Evolutionary conservation across 768 basidiomycete species (phyloP).

Genomic region (Calocera viscosa): DNA sequence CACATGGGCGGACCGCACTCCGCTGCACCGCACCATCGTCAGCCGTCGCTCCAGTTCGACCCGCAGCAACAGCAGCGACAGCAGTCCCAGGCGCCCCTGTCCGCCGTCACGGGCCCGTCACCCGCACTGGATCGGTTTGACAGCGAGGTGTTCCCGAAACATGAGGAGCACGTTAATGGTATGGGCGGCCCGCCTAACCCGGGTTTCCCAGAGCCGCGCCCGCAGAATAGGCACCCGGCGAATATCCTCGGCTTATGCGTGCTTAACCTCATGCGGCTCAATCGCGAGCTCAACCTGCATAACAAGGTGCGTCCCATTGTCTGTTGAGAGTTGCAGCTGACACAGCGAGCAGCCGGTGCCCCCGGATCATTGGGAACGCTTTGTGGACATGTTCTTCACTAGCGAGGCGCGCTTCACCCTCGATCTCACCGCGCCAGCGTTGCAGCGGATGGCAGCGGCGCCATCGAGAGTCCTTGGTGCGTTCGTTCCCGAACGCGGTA

Average conservation of each 20-base stretch:
- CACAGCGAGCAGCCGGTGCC: slow-evolving; percentile 13
- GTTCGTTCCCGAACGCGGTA: slow-evolving; percentile 25
- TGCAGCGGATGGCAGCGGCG: slow-evolving; percentile 72
- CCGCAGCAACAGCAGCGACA: neutral
- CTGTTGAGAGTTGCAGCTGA: slow-evolving; percentile 43
- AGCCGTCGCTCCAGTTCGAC: slow-evolving; percentile 1
- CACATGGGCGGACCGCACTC: neutral
- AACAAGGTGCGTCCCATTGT: slow-evolving; percentile 54
- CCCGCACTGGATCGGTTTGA: neutral
- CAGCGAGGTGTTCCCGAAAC: neutral
- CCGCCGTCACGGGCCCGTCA: neutral
- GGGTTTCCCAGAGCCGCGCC: neutral
- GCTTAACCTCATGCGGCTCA: slow-evolving; percentile 4
- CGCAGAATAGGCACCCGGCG: neutral
- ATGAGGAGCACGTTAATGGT: neutral
- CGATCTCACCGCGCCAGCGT: slow-evolving; percentile 22
- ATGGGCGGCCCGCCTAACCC: neutral
- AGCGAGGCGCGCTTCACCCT: slow-evolving; percentile 61
- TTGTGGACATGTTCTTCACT: slow-evolving; percentile 60
- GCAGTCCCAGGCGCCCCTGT: neutral
- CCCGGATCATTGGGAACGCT: slow-evolving; percentile 44
- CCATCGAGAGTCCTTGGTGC: slow-evolving; percentile 77
- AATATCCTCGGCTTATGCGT: slow-evolving; percentile 31
- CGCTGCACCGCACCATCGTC: neutral
- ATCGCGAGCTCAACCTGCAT: slow-evolving; percentile 9